These are phyloP conservation scores for Verticillium longisporum DNA, from an alignment of 2,329 filamentous ascomycete genomes.

Conservation along the genomic window DNA sequence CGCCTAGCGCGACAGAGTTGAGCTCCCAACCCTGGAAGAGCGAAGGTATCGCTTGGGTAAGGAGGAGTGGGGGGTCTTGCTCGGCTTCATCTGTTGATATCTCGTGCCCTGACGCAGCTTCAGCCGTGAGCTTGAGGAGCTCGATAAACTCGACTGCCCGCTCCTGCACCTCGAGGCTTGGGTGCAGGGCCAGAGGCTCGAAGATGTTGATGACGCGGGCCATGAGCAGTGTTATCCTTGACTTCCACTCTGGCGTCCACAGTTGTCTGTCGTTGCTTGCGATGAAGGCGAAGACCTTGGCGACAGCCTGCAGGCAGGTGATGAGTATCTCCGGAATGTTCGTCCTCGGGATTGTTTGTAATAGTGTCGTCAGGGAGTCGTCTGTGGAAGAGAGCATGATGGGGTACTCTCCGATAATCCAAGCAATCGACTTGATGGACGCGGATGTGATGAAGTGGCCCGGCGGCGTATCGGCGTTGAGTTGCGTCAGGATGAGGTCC, in stretches of 20 bases:
- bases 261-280: slow-evolving; percentile 55
- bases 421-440: slow-evolving; percentile 69
- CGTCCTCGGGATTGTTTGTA: slow-evolving; percentile 57
- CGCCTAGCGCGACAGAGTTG: slow-evolving; percentile 79
- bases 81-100: slow-evolving; percentile 43
- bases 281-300: slow-evolving; percentile 75
- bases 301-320: slow-evolving; percentile 73
- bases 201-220: slow-evolving; percentile 76
- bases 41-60: slow-evolving; percentile 85
- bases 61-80: slow-evolving; percentile 70
- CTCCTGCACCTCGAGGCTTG: slow-evolving; percentile 90
- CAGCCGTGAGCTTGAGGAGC: slow-evolving; percentile 76
- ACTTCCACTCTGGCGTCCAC: slow-evolving; percentile 71
- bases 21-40: slow-evolving; percentile 82
- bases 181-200: slow-evolving; percentile 73
- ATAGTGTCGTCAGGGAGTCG: slow-evolving; percentile 64
- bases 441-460: slow-evolving; percentile 54
- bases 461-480: slow-evolving; percentile 42
- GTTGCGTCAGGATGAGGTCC: slow-evolving; percentile 62
- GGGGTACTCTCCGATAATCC: slow-evolving; percentile 86
- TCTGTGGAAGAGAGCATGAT: slow-evolving; percentile 63
- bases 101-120: slow-evolving; percentile 66
- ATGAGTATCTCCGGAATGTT: slow-evolving; percentile 62
- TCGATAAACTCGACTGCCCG: slow-evolving; percentile 89
- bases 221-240: slow-evolving; percentile 68